phyloP scores from a whole-genome alignment of 805 yeast species.

The Kodamaea sagamina region DNA sequence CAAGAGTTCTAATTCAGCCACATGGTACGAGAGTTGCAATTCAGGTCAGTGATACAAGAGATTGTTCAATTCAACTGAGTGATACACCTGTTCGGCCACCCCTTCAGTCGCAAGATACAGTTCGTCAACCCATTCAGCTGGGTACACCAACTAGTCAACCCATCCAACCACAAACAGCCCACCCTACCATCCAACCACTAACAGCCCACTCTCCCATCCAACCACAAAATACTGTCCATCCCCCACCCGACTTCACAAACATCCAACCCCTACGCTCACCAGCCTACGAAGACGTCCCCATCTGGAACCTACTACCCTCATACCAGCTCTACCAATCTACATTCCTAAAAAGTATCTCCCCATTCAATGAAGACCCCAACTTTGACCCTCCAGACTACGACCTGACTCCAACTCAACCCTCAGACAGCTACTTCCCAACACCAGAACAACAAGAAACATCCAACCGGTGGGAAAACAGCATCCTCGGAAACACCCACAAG shows the following conservation, averaged over 20 bases:
- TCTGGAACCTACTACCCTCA: slow-evolving; percentile 34
- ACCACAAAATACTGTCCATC: no score
- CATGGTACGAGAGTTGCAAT: no score
- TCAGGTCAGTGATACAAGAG: no score
- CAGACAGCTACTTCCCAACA: slow-evolving; percentile 9
- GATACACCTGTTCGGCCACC: no score
- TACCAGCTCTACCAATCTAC: slow-evolving; percentile 34
- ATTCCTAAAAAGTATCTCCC: slow-evolving; percentile 26
- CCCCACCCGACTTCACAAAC: not conserved
- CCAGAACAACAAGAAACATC: slow-evolving; percentile 9
- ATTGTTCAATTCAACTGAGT: no score
- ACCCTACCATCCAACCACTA: no score
- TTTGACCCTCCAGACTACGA: slow-evolving; percentile 28
- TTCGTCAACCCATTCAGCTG: no score
- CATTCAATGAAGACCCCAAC: slow-evolving; percentile 21
- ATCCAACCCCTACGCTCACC: slow-evolving; percentile 26
- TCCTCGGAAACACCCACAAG: slow-evolving; percentile 29
- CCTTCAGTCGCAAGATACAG: no score
- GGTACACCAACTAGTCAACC: no score
- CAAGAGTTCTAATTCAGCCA: no score
- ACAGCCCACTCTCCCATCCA: no score
- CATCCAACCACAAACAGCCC: no score
- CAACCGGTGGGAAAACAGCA: slow-evolving; percentile 31
- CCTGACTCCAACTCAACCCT: slow-evolving; percentile 1
- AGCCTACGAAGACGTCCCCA: slow-evolving; percentile 28